Percentiles rank a stretch among this genome's conserved stretches.
phyloP scores from a whole-genome alignment of 129 eudicot genomes.

The Apium graveolens region DNA sequence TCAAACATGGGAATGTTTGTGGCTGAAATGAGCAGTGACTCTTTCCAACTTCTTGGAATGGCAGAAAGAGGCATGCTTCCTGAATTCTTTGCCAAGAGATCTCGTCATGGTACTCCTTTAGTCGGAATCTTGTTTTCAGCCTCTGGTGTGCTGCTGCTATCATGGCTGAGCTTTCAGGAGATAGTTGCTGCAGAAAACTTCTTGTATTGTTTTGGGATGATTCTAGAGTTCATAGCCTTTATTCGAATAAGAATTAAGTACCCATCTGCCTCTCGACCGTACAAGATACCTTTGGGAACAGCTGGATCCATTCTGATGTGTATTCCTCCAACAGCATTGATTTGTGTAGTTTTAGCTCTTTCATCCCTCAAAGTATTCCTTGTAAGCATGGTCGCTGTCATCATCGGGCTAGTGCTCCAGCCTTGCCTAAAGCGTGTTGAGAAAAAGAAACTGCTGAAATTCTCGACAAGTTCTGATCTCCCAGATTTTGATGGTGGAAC shows the following conservation, averaged over 20 bases:
- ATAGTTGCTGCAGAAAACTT: slow-evolving; percentile 15
- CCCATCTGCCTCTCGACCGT: slow-evolving; percentile 7
- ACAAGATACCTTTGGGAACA: slow-evolving; percentile 4
- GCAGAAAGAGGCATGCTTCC: slow-evolving; percentile 19
- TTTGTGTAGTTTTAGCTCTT: slow-evolving; percentile 4
- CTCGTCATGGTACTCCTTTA: slow-evolving; percentile 15
- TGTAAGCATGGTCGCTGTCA: slow-evolving; percentile 3
- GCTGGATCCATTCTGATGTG: slow-evolving; percentile 10
- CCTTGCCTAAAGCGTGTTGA: slow-evolving; percentile 7
- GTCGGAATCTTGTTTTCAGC: slow-evolving; percentile 13
- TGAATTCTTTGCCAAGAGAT: slow-evolving; percentile 16
- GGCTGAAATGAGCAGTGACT: slow-evolving; percentile 21
- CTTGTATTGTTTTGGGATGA: slow-evolving; percentile 13
- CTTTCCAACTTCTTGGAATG: slow-evolving; percentile 21
- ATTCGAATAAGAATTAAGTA: slow-evolving; percentile 2
- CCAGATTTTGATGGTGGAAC: background rate
- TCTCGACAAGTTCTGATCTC: background rate
- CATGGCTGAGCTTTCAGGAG: slow-evolving; percentile 22
- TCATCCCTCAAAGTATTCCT: background rate
- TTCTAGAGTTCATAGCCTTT: slow-evolving; percentile 15
- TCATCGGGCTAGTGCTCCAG: slow-evolving; percentile 8
- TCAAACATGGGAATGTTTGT: slow-evolving; percentile 20
- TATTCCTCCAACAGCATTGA: slow-evolving; percentile 5
- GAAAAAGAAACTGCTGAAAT: slow-evolving; percentile 3
- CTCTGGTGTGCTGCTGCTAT: slow-evolving; percentile 13